Base-by-base conservation (phyloP, 495 filamentous ascomycete genomes). In the Daldinia bambusicola region DNA sequence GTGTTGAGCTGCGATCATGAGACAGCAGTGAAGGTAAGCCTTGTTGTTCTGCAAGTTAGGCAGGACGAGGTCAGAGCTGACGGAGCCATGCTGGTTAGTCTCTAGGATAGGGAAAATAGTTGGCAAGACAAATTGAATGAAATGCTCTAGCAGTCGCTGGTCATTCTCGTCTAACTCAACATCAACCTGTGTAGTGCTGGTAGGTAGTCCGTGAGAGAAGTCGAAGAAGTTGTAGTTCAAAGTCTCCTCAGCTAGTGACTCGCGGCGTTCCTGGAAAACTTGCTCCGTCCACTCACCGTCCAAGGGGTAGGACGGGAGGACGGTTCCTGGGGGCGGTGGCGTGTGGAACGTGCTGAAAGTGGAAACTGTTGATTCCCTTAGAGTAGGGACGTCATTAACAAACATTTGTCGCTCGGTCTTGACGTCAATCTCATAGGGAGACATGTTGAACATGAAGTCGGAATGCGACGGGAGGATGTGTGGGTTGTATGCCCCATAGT, bases 1-100 rank as follows among this genome's bases (percentile, higher is more conserved):
- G 80, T 99, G 95, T 73, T 96, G 91, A n/a, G 95, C 95, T 13
- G 95, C 86, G 68, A 97, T 94, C 84, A 94, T 97, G 63, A 99
- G 83, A 80, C 95, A 98, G 81, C 94, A 98, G 82, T 97, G 94
- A 16, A 97, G 84, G 79, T 98, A 99, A 67, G 87, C 91, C 76
- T 93, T 94, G 86, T 98, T 99, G 58, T 86, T 92, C 75, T 94
- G 91, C 26, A 99, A 83, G 18, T 95, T 89, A 1, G 89, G 91
- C 2, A 99, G 85, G 73, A 99, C 90, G 37, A 96, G 88, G 67
- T 93, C 89, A 0, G 92, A 88, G 60, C 91, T 87, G 31, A 90
- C 87, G 0, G 88, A 90, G 16, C 93, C 92, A 58, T 90, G 89
- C 77, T 94, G 93, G 77, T 96, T 96, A 16, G 89, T 88, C 78